Base-by-base conservation (phyloP, 2,329 filamentous ascomycete genomes). In the Grosmannia penicillata region DNA sequence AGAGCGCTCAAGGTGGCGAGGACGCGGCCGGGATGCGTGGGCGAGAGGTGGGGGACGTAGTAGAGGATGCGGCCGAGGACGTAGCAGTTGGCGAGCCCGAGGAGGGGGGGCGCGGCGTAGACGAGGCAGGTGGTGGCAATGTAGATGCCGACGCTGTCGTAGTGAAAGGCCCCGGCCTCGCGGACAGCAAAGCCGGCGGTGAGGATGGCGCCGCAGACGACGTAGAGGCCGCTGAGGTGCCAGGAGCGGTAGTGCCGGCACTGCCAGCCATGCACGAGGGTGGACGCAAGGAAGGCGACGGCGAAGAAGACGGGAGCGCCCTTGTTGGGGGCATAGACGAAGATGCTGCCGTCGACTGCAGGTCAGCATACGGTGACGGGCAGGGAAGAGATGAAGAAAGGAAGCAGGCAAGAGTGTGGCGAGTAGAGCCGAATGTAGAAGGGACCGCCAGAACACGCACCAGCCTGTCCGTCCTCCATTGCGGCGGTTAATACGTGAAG, bases 71-170 rank as follows among this genome's bases (percentile, higher is more conserved):
- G 67, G 4, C 68, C 69, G 38, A 81, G 68, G 42, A 78, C 61
- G 48, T 75, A 68, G 54, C 79, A 80, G 55, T 79, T 78, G 42
- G 68, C 65, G 4, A 75, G 66, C 43, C 76, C 72, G 36, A 77
- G 67, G 4, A 79, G 57, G 0, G 76, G 75, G 49, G 65, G 39
- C 23, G 56, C 47, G 2, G 54, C 51, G 36, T 56, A 57, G 33
- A 62, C 53, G 8, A 62, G 49, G 13, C 55, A 52, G 29, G 51
- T 51, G 41, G 58, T 60, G 28, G 56, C 43, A 40, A 68, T 62
- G 48, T 56, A 67, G 19, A 61, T 48, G 34, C 53, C 44, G 11
- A 65, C 49, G 37, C 60, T 61, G 2, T 52, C 47, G 35, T 63
- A 62, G 44, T 72, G 39, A 46, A 62, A 69, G 5, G 70, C 65